phyloP scores from a whole-genome alignment of 192 early-diverging fungal genomes.

The Jimgerdemannia flammicorona region DNA sequence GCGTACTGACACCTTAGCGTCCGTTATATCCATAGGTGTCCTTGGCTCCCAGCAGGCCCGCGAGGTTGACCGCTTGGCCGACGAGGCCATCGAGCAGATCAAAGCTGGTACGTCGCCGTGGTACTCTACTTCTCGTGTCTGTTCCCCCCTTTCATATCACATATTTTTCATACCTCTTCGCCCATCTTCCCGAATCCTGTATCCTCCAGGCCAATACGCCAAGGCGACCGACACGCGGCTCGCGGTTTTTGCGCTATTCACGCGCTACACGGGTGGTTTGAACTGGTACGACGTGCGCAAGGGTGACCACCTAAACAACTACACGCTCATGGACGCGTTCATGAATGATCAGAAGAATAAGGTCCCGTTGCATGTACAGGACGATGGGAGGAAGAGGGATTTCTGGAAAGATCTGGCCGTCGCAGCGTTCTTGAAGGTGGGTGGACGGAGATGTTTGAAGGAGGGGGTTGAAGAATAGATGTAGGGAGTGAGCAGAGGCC shows the following conservation, averaged over 20 bases:
- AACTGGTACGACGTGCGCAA: slow-evolving; percentile 80
- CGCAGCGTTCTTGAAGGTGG: slow-evolving; percentile 31
- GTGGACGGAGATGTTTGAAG: slow-evolving; percentile 2
- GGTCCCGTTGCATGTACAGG: slow-evolving; percentile 57
- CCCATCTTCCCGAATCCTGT: too few relatives aligned
- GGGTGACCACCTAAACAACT: slow-evolving; percentile 57
- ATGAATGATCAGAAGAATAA: slow-evolving; percentile 53
- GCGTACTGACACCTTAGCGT: background rate
- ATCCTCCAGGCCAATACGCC: slow-evolving; percentile 34
- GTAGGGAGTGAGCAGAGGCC: too few relatives aligned
- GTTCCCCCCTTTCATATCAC: slow-evolving; percentile 35
- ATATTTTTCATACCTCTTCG: slow-evolving; percentile 29
- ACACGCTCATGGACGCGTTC: slow-evolving; percentile 54
- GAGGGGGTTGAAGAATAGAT: background rate
- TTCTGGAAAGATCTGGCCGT: slow-evolving; percentile 48
- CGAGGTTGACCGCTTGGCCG: slow-evolving; percentile 32
- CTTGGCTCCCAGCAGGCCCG: slow-evolving; percentile 37
- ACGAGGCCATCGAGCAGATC: slow-evolving; percentile 36
- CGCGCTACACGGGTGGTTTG: slow-evolving; percentile 61
- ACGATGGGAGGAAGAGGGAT: slow-evolving; percentile 28
- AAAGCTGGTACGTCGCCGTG: slow-evolving; percentile 34
- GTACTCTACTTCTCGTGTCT: slow-evolving; percentile 34
- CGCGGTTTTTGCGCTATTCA: slow-evolving; percentile 60
- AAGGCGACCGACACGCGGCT: slow-evolving; percentile 42
- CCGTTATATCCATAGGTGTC: slow-evolving; percentile 31